Conservation (phyloP, 768 basidiomycete genomes). For the Tephrocybe rancida region DNA sequence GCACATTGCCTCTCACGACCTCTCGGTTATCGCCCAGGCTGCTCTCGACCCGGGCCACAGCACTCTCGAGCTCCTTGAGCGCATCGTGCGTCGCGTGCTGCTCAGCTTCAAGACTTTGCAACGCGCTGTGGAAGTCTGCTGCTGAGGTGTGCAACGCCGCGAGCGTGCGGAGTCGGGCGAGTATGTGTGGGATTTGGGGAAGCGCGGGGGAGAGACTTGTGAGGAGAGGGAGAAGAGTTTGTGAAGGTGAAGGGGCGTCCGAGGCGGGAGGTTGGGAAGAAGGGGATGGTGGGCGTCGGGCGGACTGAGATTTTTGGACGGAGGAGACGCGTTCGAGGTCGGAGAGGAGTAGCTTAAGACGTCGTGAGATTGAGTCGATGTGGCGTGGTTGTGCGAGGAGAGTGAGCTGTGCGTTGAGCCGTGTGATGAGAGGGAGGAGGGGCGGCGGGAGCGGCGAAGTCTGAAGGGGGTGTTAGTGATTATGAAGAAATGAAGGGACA, state of each 20-base stretch:
- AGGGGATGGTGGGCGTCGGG: constrained; percentile 58
- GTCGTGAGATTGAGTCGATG: constrained; percentile 92
- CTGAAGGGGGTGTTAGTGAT: constrained; percentile 32
- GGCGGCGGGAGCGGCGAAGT: constrained; percentile 75
- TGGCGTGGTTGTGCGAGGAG: constrained; percentile 95
- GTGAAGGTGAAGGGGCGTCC: constrained; percentile 72
- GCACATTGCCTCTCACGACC: constrained; percentile 74
- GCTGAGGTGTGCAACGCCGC: constrained; percentile 83
- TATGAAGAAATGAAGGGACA: not conserved
- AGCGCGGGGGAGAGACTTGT: constrained; percentile 71
- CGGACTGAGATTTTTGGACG: constrained; percentile 38
- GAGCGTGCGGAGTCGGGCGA: constrained; percentile 86
- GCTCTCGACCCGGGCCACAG: constrained; percentile 71
- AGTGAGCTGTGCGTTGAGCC: constrained; percentile 83
- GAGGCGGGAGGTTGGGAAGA: constrained; percentile 67
- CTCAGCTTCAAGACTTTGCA: constrained; percentile 71
- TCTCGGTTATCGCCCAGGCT: constrained; percentile 76
- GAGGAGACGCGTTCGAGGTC: constrained; percentile 83
- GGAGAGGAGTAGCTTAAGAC: constrained; percentile 88
- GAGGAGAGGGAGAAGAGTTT: constrained; percentile 69
- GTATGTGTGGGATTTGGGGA: constrained; percentile 86
- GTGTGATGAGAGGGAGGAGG: constrained; percentile 78
- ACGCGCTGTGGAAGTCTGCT: constrained; percentile 68
- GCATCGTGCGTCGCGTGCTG: constrained; percentile 65
- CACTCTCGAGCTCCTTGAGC: constrained; percentile 66